Evolutionary conservation across 1,139 yeast genomes (phyloP), one percentile per base, ranked within the genome.

Genomic region (Sugiyamaella pinicola): DNA sequence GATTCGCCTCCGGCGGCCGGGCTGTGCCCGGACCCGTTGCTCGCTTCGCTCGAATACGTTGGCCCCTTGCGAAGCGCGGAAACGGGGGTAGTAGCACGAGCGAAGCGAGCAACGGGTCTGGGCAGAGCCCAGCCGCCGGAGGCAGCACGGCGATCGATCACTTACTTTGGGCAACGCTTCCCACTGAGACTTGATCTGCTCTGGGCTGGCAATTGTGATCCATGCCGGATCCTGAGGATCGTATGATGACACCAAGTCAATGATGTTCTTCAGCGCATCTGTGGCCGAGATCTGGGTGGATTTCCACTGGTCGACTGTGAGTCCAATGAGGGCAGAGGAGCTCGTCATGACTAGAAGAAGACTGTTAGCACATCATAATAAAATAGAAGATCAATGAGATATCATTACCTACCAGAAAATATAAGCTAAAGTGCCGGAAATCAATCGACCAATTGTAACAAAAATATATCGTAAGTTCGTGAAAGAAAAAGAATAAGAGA

Each of bases 151-250:
- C n/a, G n/a, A n/a, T 12, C 15, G 9, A 35, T 8, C 18, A 45
- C 49, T 26, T 17, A 49, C 45, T 28, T 49, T 53, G 47, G 58
- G 90, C 44, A 90, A 73, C 47, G 83, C 81, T 49, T 79, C 78
- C 93, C 96, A 89, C 70, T 91, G 98, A 60, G 84, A 87, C 37
- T 69, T 64, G 50, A 91, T 71, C 61, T 81, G 80, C 12, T 82
- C 85, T 33, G 70, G 69, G 3, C 85, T 66, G 3, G 87, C 85
- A 34, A 89, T 69, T 2, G 95, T 81, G 64, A 91, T 90, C 97
- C 97, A 91, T 1, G 96, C 96, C 2, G 95, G 87, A 65, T 89
- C 96, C 35, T 71, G 66, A 13, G 82, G 77, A 46, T 61, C 61
- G 22, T 46, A 51, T 17, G 54, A 22, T 3, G 51, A 24, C 7